Base-by-base conservation (phyloP, 495 filamentous ascomycete species). In the Aspergillus mulundensis region DNA sequence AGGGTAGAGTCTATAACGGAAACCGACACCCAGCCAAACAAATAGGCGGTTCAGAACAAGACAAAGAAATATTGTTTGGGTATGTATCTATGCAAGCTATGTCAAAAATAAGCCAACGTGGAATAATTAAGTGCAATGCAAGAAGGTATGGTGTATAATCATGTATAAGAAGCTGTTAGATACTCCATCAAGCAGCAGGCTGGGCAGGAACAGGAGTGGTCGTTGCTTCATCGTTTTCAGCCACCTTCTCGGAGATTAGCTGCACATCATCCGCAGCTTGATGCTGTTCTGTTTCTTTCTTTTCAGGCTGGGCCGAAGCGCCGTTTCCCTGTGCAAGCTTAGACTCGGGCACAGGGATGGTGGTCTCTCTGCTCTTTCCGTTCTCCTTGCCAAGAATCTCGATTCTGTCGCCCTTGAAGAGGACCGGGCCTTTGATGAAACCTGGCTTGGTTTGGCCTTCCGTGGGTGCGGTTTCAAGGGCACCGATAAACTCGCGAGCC, bases 401-500 rank as follows among this genome's bases (percentile, higher is more conserved):
- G 30, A 76, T 61, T 21, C 62, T 48, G 41, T 74, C 68, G 19
- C 65, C 69, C 58, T 76, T 62, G 62, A 75, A 77, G 38, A 73
- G 53, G 28, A 78, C 49, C 0, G 74, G 73, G 2, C 73, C 76
- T 64, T 74, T 76, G 39, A 74, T 50, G 48, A 74, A 66, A 1
- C 57, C 54, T 38, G 66, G 68, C 25, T 64, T 66, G 19, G 62
- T 63, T 46, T 65, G 56, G 23, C 67, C 71, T 16, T 69, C 67
- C 3, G 59, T 47, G 1, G 66, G 59, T 1, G 69, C 53, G 23
- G 67, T 65, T 30, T 70, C 72, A n/a, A 74, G 40, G n/a, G 19
- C 53, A 16, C 69, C 61, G 24, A 84, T 70, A n/a, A 77, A 55
- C 30, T 79, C 73, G 18, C 71, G 66, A 32, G 80, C 79, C 10